Base-by-base conservation (phyloP, 2,329 filamentous ascomycete species). In the Ophiostoma quercus region DNA sequence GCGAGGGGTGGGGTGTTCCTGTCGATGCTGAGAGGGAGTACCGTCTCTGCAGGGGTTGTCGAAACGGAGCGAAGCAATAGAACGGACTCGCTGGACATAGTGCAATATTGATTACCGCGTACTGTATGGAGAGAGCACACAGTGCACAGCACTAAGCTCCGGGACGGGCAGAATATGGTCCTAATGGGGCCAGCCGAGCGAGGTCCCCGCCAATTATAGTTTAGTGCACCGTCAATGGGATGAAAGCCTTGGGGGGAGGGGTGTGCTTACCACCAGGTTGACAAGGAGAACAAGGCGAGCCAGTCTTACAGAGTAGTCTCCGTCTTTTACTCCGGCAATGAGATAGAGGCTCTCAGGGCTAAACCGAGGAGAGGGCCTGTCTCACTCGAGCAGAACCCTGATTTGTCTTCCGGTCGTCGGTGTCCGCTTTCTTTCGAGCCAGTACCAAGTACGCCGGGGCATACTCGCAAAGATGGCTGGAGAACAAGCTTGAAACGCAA, bases 71-170 rank as follows among this genome's bases (percentile, higher is more conserved):
- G 14, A 57, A 57, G 12, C 51, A 62, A 16, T 62, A 34, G 34
- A 62, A 62, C 57, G 25, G 25, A 4, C 25, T 32, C 25, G 57
- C 57, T 62, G 57, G 25, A 12, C 51, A 57, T 57, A 57, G 51
- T 57, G 51, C 12, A 63, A 32, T 29, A 22, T n/a, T 4, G 4
- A 25, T 2, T 1, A 34, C 2, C 6, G 29, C 37, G 22, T 63
- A 70, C 68, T 70, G 68, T 70, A 65, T 67, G 62, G 51, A 34
- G 19, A 19, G 8, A 7, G 11, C 7, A 63, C 68, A 70, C 68
- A 69, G 68, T 70, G 68, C 54, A 29, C 60, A 29, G 3, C 41
- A 41, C 68, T 69, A 69, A 54, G 68, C 25, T 14, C n/a, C 68
- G 63, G 65, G 68, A 67, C 68, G 68, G 68, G 37, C 51, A 51